phyloP scores from a whole-genome alignment of 116 monocot species.

The Posidonia oceanica region DNA sequence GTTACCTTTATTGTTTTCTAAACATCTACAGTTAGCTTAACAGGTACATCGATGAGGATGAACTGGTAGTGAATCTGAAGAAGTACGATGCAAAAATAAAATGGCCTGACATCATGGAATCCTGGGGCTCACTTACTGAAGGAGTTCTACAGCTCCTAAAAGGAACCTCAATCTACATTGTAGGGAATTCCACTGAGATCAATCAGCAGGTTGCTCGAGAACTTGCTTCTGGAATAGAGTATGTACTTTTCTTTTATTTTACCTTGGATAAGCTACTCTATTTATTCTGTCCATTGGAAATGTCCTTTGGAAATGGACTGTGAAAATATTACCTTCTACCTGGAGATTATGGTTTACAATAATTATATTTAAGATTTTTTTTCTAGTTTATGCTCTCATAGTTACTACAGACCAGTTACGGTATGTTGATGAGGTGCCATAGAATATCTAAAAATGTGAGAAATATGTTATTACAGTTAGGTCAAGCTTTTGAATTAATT shows the following conservation, averaged over 20 bases:
- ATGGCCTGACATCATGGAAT: conserved; percentile 88
- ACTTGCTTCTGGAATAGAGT: conserved; percentile 76
- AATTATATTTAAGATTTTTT: no score
- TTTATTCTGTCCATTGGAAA: neutral
- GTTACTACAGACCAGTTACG: no score
- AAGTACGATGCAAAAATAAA: conserved; percentile 59
- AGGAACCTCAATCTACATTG: conserved; percentile 69
- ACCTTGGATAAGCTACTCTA: neutral
- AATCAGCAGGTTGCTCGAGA: conserved; percentile 61
- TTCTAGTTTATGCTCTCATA: no score
- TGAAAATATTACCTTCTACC: neutral
- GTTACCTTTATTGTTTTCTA: neutral
- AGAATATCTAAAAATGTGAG: no score
- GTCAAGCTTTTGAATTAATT: no score
- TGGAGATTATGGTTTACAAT: no score
- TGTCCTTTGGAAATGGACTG: neutral
- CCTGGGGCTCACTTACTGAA: conserved; percentile 61
- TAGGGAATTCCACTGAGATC: conserved; percentile 83
- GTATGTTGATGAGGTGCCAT: no score
- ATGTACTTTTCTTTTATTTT: conserved; percentile 12
- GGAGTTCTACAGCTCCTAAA: conserved; percentile 60
- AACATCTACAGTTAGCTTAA: neutral
- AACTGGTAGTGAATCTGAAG: conserved; percentile 70
- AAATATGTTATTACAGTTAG: no score
- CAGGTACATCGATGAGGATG: conserved; percentile 91